These are phyloP conservation scores for Thelephora ganbajun DNA, from an alignment of 768 basidiomycete species.

Conservation along the genomic window DNA sequence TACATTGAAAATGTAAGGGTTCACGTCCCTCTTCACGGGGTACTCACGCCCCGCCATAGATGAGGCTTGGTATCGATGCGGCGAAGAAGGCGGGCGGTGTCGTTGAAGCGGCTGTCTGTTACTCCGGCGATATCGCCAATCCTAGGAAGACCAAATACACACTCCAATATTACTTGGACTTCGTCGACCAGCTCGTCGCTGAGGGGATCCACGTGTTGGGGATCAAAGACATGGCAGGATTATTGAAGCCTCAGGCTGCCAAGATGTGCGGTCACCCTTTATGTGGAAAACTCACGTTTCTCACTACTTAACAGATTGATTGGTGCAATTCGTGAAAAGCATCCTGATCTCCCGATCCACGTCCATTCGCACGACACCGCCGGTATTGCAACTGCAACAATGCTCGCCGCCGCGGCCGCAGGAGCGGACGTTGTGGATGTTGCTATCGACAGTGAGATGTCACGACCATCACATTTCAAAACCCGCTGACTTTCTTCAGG, in stretches of 20 bases:
- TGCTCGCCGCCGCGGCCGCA: constrained; percentile 92
- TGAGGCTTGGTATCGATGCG: constrained; percentile 96
- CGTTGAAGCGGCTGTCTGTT: constrained; percentile 93
- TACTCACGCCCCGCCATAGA: constrained; percentile 30
- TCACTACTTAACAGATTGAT: constrained; percentile 48
- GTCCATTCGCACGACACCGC: constrained; percentile 99
- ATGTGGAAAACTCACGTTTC: background rate
- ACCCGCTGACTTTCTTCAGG: constrained; percentile 29
- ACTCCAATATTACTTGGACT: constrained; percentile 91
- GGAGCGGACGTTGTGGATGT: constrained; percentile 98
- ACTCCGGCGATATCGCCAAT: constrained; percentile 93
- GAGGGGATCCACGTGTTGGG: constrained; percentile 96
- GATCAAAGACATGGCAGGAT: constrained; percentile 98
- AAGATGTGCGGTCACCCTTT: constrained; percentile 46
- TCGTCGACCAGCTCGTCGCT: constrained; percentile 81
- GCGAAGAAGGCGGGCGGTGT: constrained; percentile 99
- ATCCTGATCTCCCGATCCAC: constrained; percentile 96
- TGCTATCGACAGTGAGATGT: constrained; percentile 82
- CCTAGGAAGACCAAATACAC: constrained; percentile 96
- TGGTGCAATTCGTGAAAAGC: constrained; percentile 86
- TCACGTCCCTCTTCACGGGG: background rate
- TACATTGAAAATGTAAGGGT: constrained; percentile 64
- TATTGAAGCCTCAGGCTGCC: constrained; percentile 91
- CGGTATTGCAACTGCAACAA: constrained; percentile 93
- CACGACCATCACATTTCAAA: constrained; percentile 1